Conservation (phyloP, 1,284 basidiomycete species). For the Porogramme epimiltina region DNA sequence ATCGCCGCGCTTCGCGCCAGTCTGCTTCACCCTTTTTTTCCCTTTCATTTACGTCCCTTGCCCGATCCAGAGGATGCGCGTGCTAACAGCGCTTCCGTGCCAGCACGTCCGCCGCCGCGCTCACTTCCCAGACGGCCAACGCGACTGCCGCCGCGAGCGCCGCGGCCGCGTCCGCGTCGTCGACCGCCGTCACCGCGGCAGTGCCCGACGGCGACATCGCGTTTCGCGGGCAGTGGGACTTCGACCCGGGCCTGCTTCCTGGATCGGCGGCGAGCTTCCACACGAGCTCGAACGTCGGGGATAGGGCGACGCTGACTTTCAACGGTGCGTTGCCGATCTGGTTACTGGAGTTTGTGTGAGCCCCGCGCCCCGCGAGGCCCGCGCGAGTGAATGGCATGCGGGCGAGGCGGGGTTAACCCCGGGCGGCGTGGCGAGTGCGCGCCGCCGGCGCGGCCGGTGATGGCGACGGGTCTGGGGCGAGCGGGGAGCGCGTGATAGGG, state of each 20-base stretch:
- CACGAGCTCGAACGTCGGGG: conserved; percentile 48
- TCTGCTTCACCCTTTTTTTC: too few relatives aligned
- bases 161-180: conserved; percentile 18
- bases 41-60: background rate
- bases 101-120: background rate
- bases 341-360: background rate
- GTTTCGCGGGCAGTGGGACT: conserved; percentile 32
- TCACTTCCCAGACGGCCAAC: conserved; percentile 1
- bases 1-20: background rate
- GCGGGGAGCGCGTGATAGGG: conserved; percentile 10
- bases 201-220: conserved; percentile 29
- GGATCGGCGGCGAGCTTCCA: conserved; percentile 36
- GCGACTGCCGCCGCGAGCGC: background rate
- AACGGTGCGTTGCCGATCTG: conserved; percentile 39
- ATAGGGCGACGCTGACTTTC: conserved; percentile 47
- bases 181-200: conserved; percentile 18
- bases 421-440: background rate
- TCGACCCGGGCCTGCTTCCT: conserved; percentile 26
- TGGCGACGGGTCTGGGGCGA: conserved; percentile 5
- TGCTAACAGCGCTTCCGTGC: conserved; percentile 5
- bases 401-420: too few relatives aligned
- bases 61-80: background rate
- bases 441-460: conserved; percentile 11
- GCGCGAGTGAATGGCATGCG: too few relatives aligned
- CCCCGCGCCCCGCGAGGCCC: background rate